Conservation (phyloP, 805 yeast genomes). For the Candida sonorensis region DNA sequence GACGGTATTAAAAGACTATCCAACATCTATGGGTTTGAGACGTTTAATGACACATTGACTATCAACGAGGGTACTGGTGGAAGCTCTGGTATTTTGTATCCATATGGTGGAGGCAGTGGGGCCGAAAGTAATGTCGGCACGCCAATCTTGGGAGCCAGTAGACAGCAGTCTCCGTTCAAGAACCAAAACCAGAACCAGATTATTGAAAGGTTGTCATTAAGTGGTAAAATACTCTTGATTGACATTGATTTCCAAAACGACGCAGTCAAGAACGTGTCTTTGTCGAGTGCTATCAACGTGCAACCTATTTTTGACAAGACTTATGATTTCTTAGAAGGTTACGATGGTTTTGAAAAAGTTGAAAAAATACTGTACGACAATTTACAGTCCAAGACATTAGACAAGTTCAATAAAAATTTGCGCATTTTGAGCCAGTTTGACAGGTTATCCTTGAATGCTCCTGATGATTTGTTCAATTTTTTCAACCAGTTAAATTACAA, state of each 20-base stretch:
- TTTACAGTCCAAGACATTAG: constrained; percentile 24
- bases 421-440: constrained; percentile 27
- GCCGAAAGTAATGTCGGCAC: constrained; percentile 14
- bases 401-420: constrained; percentile 27
- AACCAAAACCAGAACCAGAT: too few relatives aligned
- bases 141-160: constrained; percentile 8
- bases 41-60: constrained; percentile 27
- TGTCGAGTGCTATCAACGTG: constrained; percentile 26
- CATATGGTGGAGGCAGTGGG: too few relatives aligned
- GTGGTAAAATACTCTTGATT: constrained; percentile 29
- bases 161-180: background rate
- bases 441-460: constrained; percentile 22
- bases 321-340: constrained; percentile 22
- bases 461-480: constrained; percentile 27
- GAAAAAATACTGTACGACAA: constrained; percentile 22
- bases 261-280: constrained; percentile 21
- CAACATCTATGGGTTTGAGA: constrained; percentile 32
- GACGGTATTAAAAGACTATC: constrained; percentile 29
- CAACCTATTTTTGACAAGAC: constrained; percentile 19
- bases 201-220: constrained; percentile 25
- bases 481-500: constrained; percentile 23
- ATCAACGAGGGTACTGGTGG: constrained; percentile 26
- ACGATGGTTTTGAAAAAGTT: constrained; percentile 16
- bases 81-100: constrained; percentile 26
- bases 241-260: constrained; percentile 29